Evolutionary conservation across 495 filamentous ascomycete species (phyloP), one percentile per base, ranked within the genome.

Genomic region (Penicillium pulvis): DNA sequence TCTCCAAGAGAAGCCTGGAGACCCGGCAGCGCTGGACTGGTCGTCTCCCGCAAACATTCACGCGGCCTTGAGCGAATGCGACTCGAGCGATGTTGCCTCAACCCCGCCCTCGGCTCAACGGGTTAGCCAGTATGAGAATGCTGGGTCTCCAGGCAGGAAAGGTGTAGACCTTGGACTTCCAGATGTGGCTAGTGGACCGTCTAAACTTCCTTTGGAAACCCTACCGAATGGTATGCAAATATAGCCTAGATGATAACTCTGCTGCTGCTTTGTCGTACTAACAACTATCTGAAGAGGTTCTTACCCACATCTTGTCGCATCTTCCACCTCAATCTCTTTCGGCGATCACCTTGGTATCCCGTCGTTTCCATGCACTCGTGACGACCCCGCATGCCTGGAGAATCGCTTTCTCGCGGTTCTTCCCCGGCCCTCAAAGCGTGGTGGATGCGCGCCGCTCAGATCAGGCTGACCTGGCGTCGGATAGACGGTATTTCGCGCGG

Each of bases 291-390:
- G 51, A 68, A 97, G 92, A 97, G 83, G 87, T 96, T 51, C 67
- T 97, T 64, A 96, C 89, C 10, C 92, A 97, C 64, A 87, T 94
- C n/a, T 72, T 97, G 2, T 96, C 93, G 31, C 90, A 97, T 74
- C 74, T 97, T 39, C 85, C 91, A 14, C 90, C 92, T 10, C 81
- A 88, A 50, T 89, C 91, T 6, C 82, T 96, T 48, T 85, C 84
- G 6, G 80, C 87, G 6, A 87, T 93, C 3, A 84, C 91, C 9
- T 76, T 93, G 43, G 92, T 97, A 17, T 96, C 91, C 30, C 86
- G 85, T 64, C 89, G 88, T 51, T 93, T 96, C 70, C 89, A 94
- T 69, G 74, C 77, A 39, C 75, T 97, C 55, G 88, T 96, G 45
- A 96, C 90, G 2, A 90, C 89, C 2, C 92, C 91, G 2, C 91